Evolutionary conservation across 495 filamentous ascomycete species (phyloP), one percentile per base, ranked within the genome.

Genomic region (Trypethelium eluteriae): DNA sequence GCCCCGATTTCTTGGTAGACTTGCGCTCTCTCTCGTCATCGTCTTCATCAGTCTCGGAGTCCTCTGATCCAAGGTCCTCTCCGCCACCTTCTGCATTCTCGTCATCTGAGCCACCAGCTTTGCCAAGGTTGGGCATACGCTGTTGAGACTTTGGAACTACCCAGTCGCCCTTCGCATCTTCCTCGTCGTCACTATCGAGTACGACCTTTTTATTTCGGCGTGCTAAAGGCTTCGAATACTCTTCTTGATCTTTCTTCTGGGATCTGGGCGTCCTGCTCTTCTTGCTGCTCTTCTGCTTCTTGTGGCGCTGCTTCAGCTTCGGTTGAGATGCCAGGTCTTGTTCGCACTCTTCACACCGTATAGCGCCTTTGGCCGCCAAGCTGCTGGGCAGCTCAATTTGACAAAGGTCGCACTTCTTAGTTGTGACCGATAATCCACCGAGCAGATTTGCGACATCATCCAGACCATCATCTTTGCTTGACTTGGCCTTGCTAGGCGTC

Each of bases 331-430:
- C 76, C 32, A 95, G 76, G 74, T 93, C 88, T 46, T 80, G 78
- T 62, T 88, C 85, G 72, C 92, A 96, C 49, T 89, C 89, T 34
- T 73, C 76, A 75, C 92, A 96, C 64, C 88, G 82, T 67, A 85
- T 82, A 16, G 83, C 79, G 6, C 89, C 89, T 14, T 71, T 77
- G 16, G 77, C 76, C 3, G 81, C 76, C 65, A 90, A 87, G 3
- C 82, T 78, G 56, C 77, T 78, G 34, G 80, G 84, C 32, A 98
- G 79, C 9, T 89, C 84, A 57, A 81, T 82, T 71, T 92, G 85
- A 71, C 94, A 98, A 68, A 96, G 86, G 67, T 97, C 93, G 70
- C 94, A 98, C 65, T 90, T 87, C 79, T 88, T 94, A 0, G 86
- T 80, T 73, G 88, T 81, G 63, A 98, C 88, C 66, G 85, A 90